A percentile compares a stretch with the other conserved stretches of the same genome.
phyloP scores from a whole-genome alignment of 139 green algal species.

The Auxenochlorella pyrenoidosa region DNA sequence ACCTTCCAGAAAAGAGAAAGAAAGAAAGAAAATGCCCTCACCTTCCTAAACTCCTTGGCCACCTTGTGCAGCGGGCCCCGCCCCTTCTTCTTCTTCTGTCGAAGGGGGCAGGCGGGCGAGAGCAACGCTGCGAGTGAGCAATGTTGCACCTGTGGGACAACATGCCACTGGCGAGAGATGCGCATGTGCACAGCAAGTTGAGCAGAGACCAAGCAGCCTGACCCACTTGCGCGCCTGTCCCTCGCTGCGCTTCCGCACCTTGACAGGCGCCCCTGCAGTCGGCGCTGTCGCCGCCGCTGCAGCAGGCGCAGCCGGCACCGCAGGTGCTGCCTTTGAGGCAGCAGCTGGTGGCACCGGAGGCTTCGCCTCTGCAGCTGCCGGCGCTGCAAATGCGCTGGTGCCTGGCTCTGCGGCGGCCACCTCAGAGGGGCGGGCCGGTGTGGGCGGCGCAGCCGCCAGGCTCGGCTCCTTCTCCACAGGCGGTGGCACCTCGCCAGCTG shows the following conservation, averaged over 20 bases:
- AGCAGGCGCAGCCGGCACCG: no score
- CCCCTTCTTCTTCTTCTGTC: conserved; percentile 28
- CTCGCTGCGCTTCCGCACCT: background rate
- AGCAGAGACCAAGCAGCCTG: no score
- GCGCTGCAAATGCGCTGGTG: background rate
- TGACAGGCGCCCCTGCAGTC: background rate
- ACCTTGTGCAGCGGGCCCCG: conserved; percentile 8
- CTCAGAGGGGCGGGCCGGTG: background rate
- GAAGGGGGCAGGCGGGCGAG: no score
- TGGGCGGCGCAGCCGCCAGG: background rate
- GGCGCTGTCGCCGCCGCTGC: no score
- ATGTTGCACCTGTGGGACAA: no score
- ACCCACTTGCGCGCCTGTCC: no score
- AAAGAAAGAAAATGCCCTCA: no score
- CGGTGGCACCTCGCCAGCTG: background rate
- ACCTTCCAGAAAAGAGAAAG: background rate
- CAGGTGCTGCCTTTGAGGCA: background rate
- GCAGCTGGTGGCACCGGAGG: background rate
- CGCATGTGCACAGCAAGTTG: no score
- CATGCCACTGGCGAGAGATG: no score
- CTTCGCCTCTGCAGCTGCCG: background rate
- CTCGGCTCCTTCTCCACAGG: background rate
- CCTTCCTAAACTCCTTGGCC: background rate
- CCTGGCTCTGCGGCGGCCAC: background rate
- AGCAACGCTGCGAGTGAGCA: no score